Evolutionary conservation across 1,284 basidiomycete genomes (phyloP), one percentile per base, ranked within the genome.

Genomic region (Golubevia sp.): DNA sequence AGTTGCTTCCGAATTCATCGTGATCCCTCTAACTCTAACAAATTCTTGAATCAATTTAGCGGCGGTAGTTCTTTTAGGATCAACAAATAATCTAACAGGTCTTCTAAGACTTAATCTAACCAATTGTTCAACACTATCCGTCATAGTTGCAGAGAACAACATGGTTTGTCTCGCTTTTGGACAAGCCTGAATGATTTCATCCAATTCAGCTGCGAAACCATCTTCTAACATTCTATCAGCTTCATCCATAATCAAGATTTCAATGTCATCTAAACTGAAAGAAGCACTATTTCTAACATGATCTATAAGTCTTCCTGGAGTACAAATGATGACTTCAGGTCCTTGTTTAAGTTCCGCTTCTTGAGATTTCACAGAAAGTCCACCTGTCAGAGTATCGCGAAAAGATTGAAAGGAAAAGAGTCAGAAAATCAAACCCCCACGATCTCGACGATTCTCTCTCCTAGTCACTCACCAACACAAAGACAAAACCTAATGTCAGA

Each of bases 121-220:
- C 51, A 99, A 88, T 79, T 94, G 91, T 77, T 97, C 94, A 6
- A 99, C 92, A 0, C 91, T 91, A 84, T 98, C 96, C 1, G 94
- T 97, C 91, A 98, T 97, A 0, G 96, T 99, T 0, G 96, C 96
- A 0, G 94, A 97, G 85, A 99, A 99, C 25, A 99, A 87, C 94
- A 99, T 97, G 2, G 96, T 97, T 84, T 98, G 96, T 49, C 96
- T 89, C 15, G 91, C 91, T 15, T 87, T 86, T 1, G 96, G 95
- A 79, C 94, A 96, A 48, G 91, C 88, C 70, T 90, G 91, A 84
- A 98, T 90, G 73, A 99, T 97, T 85, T 99, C 96, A 44, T 90
- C 87, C 34, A 99, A 87, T 84, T 98, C 96, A 83, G 95, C 95
- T n/a, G 91, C 89, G 85, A 98, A 99, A 38, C 96, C 96, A 78